phyloP scores from a whole-genome alignment of 2,329 filamentous ascomycete genomes.

The Curvularia sp. region DNA sequence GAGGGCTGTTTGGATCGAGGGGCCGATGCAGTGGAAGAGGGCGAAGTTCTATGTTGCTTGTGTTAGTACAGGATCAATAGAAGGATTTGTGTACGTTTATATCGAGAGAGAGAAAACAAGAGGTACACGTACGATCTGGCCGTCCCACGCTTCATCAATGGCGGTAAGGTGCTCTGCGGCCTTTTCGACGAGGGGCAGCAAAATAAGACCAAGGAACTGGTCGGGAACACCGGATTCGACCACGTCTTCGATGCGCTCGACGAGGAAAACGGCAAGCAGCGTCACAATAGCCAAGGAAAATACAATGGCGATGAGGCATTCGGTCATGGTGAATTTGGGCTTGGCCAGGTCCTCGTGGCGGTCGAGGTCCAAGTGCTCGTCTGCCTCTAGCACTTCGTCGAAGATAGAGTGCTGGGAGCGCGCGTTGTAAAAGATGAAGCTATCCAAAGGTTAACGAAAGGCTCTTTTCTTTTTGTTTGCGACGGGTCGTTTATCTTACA shows the following conservation, averaged over 20 bases:
- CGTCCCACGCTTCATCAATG: conserved; percentile 83
- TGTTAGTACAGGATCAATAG: neutral
- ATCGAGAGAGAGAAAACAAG: neutral
- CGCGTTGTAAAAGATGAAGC: conserved; percentile 73
- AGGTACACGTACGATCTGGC: conserved; percentile 62
- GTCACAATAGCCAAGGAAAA: conserved; percentile 73
- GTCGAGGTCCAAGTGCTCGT: conserved; percentile 72
- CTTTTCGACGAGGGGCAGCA: conserved; percentile 84
- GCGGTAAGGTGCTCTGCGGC: conserved; percentile 85
- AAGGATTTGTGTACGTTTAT: neutral
- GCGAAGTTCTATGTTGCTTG: conserved; percentile 68
- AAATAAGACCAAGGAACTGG: conserved; percentile 72
- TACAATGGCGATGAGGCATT: conserved; percentile 70
- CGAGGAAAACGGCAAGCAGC: conserved; percentile 74
- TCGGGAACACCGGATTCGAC: conserved; percentile 59
- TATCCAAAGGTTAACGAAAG: conserved; percentile 50
- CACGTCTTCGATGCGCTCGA: conserved; percentile 72
- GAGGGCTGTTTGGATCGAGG: conserved; percentile 87
- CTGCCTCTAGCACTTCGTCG: conserved; percentile 73
- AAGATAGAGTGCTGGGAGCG: conserved; percentile 79
- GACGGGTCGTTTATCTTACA: conserved; percentile 39
- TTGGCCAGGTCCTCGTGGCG: conserved; percentile 65
- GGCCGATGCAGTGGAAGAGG: conserved; percentile 82
- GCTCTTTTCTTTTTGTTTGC: neutral
- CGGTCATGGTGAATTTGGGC: conserved; percentile 75